phyloP scores from a whole-genome alignment of 495 filamentous ascomycete genomes.

The Tetracladium setigerum region DNA sequence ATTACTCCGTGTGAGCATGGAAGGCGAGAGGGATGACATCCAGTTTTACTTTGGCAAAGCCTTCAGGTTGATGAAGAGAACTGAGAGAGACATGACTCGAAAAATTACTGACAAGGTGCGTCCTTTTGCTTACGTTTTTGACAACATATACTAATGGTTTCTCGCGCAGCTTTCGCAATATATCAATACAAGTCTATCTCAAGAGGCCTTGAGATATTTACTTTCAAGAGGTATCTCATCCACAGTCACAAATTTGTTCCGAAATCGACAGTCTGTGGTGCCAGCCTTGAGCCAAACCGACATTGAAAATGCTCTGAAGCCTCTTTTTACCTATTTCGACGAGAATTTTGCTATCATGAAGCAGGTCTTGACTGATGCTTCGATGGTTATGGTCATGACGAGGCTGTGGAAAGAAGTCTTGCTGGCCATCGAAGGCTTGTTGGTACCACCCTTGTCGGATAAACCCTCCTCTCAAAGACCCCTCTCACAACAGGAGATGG shows the following conservation, averaged over 20 bases:
- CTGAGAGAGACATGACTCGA: slow-evolving; percentile 94
- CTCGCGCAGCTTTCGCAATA: slow-evolving; percentile 78
- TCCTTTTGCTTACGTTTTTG: slow-evolving; percentile 1
- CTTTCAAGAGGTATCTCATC: slow-evolving; percentile 65
- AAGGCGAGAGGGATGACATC: slow-evolving; percentile 96
- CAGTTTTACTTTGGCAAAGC: slow-evolving; percentile 98
- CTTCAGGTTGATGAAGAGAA: slow-evolving; percentile 88
- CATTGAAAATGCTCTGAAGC: slow-evolving; percentile 71
- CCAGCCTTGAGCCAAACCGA: slow-evolving; percentile 60
- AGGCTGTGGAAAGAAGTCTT: slow-evolving; percentile 97
- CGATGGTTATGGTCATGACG: slow-evolving; percentile 97
- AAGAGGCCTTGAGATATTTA: slow-evolving; percentile 65
- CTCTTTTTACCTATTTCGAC: slow-evolving; percentile 94
- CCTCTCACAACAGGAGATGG: slow-evolving; percentile 81
- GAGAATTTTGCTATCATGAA: slow-evolving; percentile 99
- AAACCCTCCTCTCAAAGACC: slow-evolving; percentile 86
- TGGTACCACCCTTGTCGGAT: slow-evolving; percentile 93
- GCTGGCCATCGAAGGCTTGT: slow-evolving; percentile 76
- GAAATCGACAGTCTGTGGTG: slow-evolving; percentile 41
- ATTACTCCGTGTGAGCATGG: slow-evolving; percentile 90
- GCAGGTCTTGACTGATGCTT: slow-evolving; percentile 81
- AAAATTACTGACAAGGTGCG: slow-evolving; percentile 95
- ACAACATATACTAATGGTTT: slow-evolving; percentile 8
- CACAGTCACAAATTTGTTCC: slow-evolving; percentile 74
- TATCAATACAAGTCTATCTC: slow-evolving; percentile 84